A percentile compares a stretch with the other conserved stretches of the same genome.
Conservation (phyloP, 768 basidiomycete species). For the Mycena chlorophos region DNA sequence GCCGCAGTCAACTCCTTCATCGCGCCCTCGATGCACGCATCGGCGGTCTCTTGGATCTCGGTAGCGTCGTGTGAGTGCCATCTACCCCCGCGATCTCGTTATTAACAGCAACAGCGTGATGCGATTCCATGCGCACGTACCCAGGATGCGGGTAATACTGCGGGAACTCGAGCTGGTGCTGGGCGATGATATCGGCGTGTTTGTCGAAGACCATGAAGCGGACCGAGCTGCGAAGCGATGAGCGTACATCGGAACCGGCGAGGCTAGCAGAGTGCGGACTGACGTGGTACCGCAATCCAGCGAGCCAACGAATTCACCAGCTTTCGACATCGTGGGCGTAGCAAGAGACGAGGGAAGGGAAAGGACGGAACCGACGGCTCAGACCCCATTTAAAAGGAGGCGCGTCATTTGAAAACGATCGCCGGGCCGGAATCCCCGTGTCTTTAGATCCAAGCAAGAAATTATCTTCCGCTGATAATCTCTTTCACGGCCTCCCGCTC, state of each 20-base stretch:
- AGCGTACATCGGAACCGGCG: neutral
- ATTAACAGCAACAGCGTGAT: slow-evolving; percentile 7
- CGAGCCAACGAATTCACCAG: slow-evolving; percentile 86
- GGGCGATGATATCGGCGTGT: slow-evolving; percentile 81
- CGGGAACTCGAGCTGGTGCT: slow-evolving; percentile 90
- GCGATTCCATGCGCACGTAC: slow-evolving; percentile 35
- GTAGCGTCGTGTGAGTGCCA: slow-evolving; percentile 95
- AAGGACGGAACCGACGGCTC: too few species aligned
- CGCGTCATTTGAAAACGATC: neutral
- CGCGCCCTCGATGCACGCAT: slow-evolving; percentile 73
- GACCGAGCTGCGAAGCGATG: slow-evolving; percentile 60
- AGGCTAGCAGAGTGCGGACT: slow-evolving; percentile 28
- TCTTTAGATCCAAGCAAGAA: too few species aligned
- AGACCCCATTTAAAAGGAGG: too few species aligned
- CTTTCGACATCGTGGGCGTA: slow-evolving; percentile 44
- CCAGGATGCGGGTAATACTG: slow-evolving; percentile 92
- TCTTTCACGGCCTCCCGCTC: too few species aligned
- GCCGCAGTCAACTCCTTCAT: slow-evolving; percentile 66
- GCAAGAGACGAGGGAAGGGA: slow-evolving; percentile 15
- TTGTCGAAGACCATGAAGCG: slow-evolving; percentile 91
- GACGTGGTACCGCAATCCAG: slow-evolving; percentile 96
- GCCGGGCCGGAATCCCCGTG: too few species aligned
- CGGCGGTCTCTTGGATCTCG: slow-evolving; percentile 76
- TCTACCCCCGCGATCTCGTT: slow-evolving; percentile 45
- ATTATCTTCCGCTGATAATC: too few species aligned